Conservation (phyloP, 768 basidiomycete genomes). For the Phlegmacium glaucopus region DNA sequence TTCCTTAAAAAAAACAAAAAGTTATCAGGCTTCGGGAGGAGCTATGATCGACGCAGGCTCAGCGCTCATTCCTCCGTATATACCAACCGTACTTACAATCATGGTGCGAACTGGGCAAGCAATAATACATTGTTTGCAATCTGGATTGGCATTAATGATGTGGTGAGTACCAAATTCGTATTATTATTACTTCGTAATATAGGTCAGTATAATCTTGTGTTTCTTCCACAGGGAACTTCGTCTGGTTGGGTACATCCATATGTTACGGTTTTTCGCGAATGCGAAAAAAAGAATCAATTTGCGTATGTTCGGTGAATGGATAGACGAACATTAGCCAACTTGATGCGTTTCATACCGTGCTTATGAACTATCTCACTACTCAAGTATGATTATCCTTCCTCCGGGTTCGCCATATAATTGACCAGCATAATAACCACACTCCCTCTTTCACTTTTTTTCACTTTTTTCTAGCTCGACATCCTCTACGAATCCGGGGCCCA, state of each 20-base stretch:
- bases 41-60: conserved; percentile 57
- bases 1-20: too few relatives aligned
- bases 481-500: conserved; percentile 48
- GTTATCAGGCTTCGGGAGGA: conserved; percentile 56
- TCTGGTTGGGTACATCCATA: conserved; percentile 41
- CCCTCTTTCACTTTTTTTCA: not conserved
- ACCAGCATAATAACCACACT: not conserved
- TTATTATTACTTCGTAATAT: too few relatives aligned
- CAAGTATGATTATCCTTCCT: conserved; percentile 22
- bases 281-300: too few relatives aligned
- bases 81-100: conserved; percentile 44
- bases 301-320: too few relatives aligned
- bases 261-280: too few relatives aligned
- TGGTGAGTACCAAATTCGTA: too few relatives aligned
- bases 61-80: conserved; percentile 48
- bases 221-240: conserved; percentile 40
- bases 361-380: conserved; percentile 31
- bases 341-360: conserved; percentile 27
- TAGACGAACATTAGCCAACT: conserved; percentile 36
- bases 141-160: conserved; percentile 69
- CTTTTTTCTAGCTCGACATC: conserved; percentile 37
- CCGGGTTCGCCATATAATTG: too few relatives aligned
- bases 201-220: conserved; percentile 8
- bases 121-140: conserved; percentile 53
- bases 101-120: conserved; percentile 47